These are phyloP conservation scores for Xerocomellus chrysenteron DNA, from an alignment of 768 basidiomycete genomes.

Conservation along the genomic window DNA sequence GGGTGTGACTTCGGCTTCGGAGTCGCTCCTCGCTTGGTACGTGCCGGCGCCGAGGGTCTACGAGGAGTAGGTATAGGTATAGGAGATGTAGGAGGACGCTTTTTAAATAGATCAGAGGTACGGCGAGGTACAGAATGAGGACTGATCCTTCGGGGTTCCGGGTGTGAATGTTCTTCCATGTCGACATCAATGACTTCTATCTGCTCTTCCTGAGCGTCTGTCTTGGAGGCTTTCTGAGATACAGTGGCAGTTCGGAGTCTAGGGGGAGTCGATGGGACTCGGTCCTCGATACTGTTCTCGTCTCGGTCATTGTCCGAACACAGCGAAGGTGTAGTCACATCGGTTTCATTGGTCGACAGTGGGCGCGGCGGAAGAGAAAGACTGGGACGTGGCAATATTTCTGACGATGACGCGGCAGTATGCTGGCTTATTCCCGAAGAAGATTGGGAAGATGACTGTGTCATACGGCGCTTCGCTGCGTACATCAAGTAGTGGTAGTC, in stretches of 20 bases:
- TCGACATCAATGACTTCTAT: conserved; percentile 40
- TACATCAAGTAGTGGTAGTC: conserved; percentile 12
- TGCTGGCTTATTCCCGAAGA: conserved; percentile 20
- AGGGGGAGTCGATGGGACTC: conserved; percentile 51
- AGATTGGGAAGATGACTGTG: conserved; percentile 27
- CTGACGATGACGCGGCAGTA: conserved; percentile 13
- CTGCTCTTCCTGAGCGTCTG: conserved; percentile 3
- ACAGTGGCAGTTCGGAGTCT: conserved; percentile 26
- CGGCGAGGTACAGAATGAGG: conserved; percentile 12
- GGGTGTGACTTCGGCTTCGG: conserved; percentile 25
- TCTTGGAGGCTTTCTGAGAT: neutral
- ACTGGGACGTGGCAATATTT: conserved; percentile 29
- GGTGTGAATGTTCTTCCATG: conserved; percentile 28
- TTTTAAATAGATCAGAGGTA: conserved; percentile 47
- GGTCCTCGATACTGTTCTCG: conserved; percentile 48
- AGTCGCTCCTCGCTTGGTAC: conserved; percentile 38
- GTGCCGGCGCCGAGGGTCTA: conserved; percentile 56
- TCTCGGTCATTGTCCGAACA: conserved; percentile 70
- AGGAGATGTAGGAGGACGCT: conserved; percentile 64
- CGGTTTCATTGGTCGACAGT: conserved; percentile 38
- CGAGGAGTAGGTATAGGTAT: conserved; percentile 53
- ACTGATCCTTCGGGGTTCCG: conserved; percentile 7
- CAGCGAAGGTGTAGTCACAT: conserved; percentile 62
- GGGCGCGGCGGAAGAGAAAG: conserved; percentile 15
- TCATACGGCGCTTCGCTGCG: conserved; percentile 40